Evolutionary conservation across 2,329 filamentous ascomycete genomes (phyloP).

Genomic region (Alternaria arbusti): DNA sequence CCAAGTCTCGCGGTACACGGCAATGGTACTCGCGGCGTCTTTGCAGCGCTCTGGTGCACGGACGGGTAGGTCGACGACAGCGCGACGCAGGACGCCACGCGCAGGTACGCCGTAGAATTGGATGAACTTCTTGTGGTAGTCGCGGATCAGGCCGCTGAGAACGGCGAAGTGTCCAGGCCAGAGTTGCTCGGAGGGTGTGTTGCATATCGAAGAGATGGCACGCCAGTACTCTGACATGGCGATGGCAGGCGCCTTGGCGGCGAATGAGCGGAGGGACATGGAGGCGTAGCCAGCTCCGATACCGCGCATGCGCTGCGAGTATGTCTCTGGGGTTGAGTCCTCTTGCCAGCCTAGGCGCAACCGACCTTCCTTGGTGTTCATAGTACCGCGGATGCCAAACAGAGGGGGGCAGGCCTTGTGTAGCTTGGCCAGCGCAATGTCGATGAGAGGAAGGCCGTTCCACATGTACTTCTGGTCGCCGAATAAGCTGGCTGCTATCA

Average conservation of each 20-base stretch:
- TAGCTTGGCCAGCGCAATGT: slow-evolving; percentile 88
- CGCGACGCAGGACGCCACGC: slow-evolving; percentile 71
- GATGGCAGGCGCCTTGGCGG: slow-evolving; percentile 71
- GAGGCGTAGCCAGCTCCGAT: slow-evolving; percentile 84
- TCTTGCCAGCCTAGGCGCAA: slow-evolving; percentile 41
- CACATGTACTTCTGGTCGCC: slow-evolving; percentile 71
- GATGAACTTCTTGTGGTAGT: slow-evolving; percentile 77
- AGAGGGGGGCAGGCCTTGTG: slow-evolving; percentile 81
- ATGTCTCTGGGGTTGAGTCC: slow-evolving; percentile 63
- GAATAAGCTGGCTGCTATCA: slow-evolving; percentile 77
- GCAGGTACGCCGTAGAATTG: slow-evolving; percentile 81
- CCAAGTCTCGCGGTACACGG: slow-evolving; percentile 41
- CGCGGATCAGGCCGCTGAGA: slow-evolving; percentile 62
- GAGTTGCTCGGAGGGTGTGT: slow-evolving; percentile 66
- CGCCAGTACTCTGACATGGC: slow-evolving; percentile 84
- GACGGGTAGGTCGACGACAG: slow-evolving; percentile 75
- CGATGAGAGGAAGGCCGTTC: slow-evolving; percentile 72
- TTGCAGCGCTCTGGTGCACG: slow-evolving; percentile 34
- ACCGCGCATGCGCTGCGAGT: slow-evolving; percentile 83
- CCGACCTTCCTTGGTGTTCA: slow-evolving; percentile 63
- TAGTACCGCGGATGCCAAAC: slow-evolving; percentile 80
- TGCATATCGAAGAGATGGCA: slow-evolving; percentile 75
- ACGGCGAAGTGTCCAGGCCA: slow-evolving; percentile 57
- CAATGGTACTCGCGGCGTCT: slow-evolving; percentile 38
- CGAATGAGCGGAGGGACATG: slow-evolving; percentile 74